Evolutionary conservation across 805 yeast genomes (phyloP), one percentile per base, ranked within the genome.

Genomic region (Kazachstania viticola): DNA sequence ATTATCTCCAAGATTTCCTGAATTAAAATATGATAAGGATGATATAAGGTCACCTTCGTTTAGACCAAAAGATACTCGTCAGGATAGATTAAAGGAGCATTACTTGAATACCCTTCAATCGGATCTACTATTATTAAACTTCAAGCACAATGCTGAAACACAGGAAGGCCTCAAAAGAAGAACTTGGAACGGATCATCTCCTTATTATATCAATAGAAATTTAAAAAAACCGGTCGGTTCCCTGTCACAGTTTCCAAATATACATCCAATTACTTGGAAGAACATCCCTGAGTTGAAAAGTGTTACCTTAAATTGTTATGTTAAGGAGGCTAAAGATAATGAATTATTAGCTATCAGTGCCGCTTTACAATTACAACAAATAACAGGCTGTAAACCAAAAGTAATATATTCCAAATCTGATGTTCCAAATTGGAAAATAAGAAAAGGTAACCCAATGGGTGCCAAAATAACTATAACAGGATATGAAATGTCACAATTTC

Each of bases 361-460:
- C 9, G 65, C 73, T 31, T 66, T 83, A 37, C 88, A 81, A 59
- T 53, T 91, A 36, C 93, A 91, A 47, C 97, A 88, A 56, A 80
- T 91, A 48, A 88, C 98, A n/a, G 94, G 94, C 39, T 74, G 69
- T 39, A 82, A 84, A 55, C 85, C 96, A 24, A 62, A 65, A 38
- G 69, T 79, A 16, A 62, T 84, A 13, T 80, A 64, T 51, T 79
- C 93, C 26, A 79, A 73, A 49, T 68, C 82, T 8, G 84, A 84
- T 58, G 81, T 83, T 21, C 79, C 87, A 33, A 69, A 73, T 28
- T 87, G 95, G 95, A 75, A 76, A 44, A 68, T 87, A 33, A 75
- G 96, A 57, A 75, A 75, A 30, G 95, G 95, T 25, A 77, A 74
- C 66, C 78, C 78, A 31, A 80, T 93, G 73, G 99, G 98, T 33